These are phyloP conservation scores for Pseudogymnoascus sp. DNA, from an alignment of 2,329 filamentous ascomycete genomes.

Conservation along the genomic window DNA sequence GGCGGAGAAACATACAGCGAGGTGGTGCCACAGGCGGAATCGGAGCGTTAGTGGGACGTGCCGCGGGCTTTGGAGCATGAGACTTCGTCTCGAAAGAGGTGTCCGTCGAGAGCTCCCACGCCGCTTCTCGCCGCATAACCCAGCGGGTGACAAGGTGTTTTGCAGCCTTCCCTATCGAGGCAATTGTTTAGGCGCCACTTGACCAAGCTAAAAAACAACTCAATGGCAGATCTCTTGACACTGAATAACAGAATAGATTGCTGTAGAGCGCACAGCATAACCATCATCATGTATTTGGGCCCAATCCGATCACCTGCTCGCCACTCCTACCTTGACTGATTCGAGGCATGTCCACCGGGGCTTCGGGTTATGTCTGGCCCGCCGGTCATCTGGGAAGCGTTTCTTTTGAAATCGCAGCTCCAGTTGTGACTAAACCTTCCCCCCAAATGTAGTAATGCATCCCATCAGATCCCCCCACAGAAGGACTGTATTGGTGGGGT, in stretches of 20 bases:
- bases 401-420: background rate
- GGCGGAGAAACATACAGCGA: conserved; percentile 3
- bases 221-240: background rate
- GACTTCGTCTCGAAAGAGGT: background rate
- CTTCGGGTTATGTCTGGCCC: background rate
- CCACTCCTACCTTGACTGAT: background rate
- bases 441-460: background rate
- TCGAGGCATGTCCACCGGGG: background rate
- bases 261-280: background rate
- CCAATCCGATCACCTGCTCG: background rate
- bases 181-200: background rate
- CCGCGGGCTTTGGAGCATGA: background rate
- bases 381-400: background rate
- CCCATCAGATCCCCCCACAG: background rate
- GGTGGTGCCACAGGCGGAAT: background rate
- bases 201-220: background rate
- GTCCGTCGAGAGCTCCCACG: background rate
- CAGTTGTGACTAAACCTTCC: background rate
- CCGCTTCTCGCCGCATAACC: background rate
- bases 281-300: background rate
- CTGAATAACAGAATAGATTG: background rate
- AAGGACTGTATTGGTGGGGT: background rate
- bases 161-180: background rate
- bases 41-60: background rate
- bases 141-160: background rate